Base-by-base conservation (phyloP, 1,139 yeast genomes). In the Hanseniaspora gamundiae region DNA sequence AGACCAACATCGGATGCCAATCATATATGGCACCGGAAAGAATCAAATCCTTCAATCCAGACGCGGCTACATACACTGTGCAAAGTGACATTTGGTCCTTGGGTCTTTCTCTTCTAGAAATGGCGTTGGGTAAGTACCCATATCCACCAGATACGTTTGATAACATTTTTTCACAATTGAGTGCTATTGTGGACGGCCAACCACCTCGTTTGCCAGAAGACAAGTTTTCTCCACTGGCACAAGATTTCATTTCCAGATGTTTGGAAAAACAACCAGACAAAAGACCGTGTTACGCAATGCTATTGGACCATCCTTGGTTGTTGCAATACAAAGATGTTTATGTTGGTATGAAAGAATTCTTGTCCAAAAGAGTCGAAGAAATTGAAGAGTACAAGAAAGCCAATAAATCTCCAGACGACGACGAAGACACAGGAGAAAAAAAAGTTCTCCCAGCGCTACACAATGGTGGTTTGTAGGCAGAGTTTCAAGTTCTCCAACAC, bases 21-120 rank as follows among this genome's bases (percentile, higher is more conserved):
- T 84, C 95, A 4, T 91, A 91, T 64, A 93, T 93, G 98, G 97
- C 98, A 0, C 99, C 99, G 1, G 99, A 91, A 62, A 74, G 99
- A 58, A 93, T 91, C 56, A 80, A 82, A 61, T 72, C 78, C 6
- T 49, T 65, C 40, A 66, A 63, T 44, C 76, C 76, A 8, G 88
- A 82, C 58, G 91, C 78, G 52, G 71, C 76, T 17, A 79, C 94
- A 0, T 91, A 91, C 63, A 80, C 96, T 1, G 95, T 87, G 11
- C 96, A 91, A 59, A 81, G 94, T 10, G 99, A 93, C 63, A 78
- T 91, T 48, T 91, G 99, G 98, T 86, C 96, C 0, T 66, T 91
- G 39, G 99, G 98, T 1, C 69, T 91, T 47, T 80, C 94, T 26
- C 77, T 91, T 19, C 65, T 91, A 43, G 99, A 91, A 63, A 78